phyloP scores from a whole-genome alignment of 2,329 filamentous ascomycete species.

The Pseudogymnoascus sp. region DNA sequence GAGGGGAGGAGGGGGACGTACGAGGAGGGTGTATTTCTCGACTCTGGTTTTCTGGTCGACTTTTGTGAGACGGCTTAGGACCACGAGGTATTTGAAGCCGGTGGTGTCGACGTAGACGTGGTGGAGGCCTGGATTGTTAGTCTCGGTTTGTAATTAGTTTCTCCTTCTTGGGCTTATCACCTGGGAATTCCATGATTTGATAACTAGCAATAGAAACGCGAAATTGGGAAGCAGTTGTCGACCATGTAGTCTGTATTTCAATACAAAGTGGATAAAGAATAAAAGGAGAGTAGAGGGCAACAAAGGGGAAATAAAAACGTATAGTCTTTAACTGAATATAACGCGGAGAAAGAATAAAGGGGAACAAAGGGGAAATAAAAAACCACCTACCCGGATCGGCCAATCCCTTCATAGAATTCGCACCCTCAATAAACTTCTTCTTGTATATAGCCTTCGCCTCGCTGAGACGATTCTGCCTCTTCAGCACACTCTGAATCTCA shows the following conservation, averaged over 20 bases:
- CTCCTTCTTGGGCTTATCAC: not conserved
- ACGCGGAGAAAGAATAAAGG: too few species aligned
- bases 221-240: constrained; percentile 7
- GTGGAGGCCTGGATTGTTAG: constrained; percentile 44
- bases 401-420: constrained; percentile 33
- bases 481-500: constrained; percentile 19
- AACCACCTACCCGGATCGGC: constrained; percentile 44
- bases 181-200: not conserved
- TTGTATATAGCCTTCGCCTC: constrained; percentile 34
- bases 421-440: constrained; percentile 28
- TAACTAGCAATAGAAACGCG: not conserved
- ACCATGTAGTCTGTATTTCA: not conserved
- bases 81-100: constrained; percentile 57
- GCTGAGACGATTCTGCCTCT: constrained; percentile 27
- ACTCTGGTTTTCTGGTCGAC: constrained; percentile 37
- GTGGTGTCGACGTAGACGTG: constrained; percentile 57
- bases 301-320: too few species aligned
- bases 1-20: constrained; percentile 33
- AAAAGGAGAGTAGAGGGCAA: too few species aligned
- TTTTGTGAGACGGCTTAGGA: constrained; percentile 47
- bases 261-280: too few species aligned
- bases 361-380: not conserved
- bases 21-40: constrained; percentile 54
- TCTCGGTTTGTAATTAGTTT: not conserved
- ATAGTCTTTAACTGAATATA: not conserved